Conservation (phyloP, 768 basidiomycete genomes). For the Amanita fuliginea region DNA sequence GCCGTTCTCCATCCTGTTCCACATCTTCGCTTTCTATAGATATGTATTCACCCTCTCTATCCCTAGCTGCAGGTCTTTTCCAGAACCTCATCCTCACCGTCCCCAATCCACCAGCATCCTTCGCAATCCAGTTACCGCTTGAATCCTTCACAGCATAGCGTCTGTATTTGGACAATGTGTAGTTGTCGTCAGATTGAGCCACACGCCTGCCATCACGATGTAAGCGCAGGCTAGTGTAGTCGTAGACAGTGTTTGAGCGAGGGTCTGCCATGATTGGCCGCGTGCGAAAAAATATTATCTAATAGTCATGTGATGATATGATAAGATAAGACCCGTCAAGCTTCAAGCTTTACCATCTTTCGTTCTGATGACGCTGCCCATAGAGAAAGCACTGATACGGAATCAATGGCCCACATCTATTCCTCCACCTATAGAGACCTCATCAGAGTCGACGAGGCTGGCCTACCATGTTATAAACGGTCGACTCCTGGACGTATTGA, state of each 20-base stretch:
- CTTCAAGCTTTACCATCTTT: background rate
- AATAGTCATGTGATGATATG: background rate
- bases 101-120: constrained; percentile 47
- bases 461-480: constrained; percentile 51
- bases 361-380: background rate
- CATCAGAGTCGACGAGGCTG: constrained; percentile 17
- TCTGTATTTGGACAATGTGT: background rate
- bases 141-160: constrained; percentile 23
- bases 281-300: background rate
- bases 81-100: constrained; percentile 16
- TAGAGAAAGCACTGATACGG: constrained; percentile 49
- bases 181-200: constrained; percentile 24
- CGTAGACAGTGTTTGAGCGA: constrained; percentile 49
- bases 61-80: background rate
- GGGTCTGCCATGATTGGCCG: constrained; percentile 9
- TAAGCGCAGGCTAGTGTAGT: constrained; percentile 52
- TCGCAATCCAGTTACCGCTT: constrained; percentile 56
- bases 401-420: constrained; percentile 29
- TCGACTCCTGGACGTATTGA: constrained; percentile 42
- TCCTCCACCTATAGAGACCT: constrained; percentile 12
- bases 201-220: constrained; percentile 58
- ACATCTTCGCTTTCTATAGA: constrained; percentile 5
- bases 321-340: too few species aligned
- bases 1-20: too few species aligned
- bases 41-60: constrained; percentile 8